Evolutionary conservation across 2,329 filamentous ascomycete genomes (phyloP), one percentile per base, ranked within the genome.

Genomic region (Orbilia ellipsospora): DNA sequence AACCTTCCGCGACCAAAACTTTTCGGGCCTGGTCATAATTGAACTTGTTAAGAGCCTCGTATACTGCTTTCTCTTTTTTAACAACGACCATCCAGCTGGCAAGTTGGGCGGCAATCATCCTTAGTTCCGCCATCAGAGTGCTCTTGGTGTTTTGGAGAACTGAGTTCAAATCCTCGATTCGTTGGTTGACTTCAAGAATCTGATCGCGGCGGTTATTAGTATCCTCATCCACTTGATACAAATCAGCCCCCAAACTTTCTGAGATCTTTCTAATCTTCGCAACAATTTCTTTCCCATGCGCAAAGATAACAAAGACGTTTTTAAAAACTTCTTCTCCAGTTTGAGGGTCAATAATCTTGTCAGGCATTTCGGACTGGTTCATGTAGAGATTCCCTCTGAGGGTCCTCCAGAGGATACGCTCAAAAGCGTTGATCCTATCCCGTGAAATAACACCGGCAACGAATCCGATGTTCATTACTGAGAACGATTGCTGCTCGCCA

Each of bases 241-340:
- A 88, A 81, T 97, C 93, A 67, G 96, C 95, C 77, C 94, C 92
- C 83, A 99, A 90, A 7, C 94, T 97, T 84, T 99, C 95, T 0
- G 94, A 98, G 77, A 99, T 98, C 87, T 97, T 98, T 81, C 95
- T 90, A 82, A 99, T 98, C 89, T 99, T 99, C 81, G 94, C 92
- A 80, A 99, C 90, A 79, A 99, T 97, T 83, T 98, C 94, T 84
- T 97, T 97, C 81, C 95, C 95, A 81, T 99, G 95, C 12, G 95
- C 95, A 80, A 99, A 99, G 83, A 99, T 99, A 81, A 99, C 94
- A 81, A 99, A 99, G 67, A 99, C 95, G 80, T 97, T 99, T 89
- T 99, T 99, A 85, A 91, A 89, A 80, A 96, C 87, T 78, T 92
- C 87, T 84, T 98, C 94, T 82, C 98, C 97, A 84, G 89, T 97